A percentile compares a stretch with the other conserved stretches of the same genome.
Conservation (phyloP, 2,329 filamentous ascomycete species). For the Phyllachora maydis region DNA sequence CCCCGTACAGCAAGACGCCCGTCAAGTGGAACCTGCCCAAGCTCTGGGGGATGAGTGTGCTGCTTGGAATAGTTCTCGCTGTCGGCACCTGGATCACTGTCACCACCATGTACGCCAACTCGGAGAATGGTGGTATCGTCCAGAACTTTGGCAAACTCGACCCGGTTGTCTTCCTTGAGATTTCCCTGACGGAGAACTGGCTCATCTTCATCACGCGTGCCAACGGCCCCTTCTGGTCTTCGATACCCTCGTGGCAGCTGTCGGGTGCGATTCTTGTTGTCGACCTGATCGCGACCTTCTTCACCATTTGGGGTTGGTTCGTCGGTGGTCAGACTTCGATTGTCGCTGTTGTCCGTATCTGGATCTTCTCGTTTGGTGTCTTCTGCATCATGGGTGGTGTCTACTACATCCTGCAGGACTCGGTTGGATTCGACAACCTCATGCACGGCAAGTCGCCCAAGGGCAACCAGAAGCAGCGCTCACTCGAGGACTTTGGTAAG, state of each 20-base stretch:
- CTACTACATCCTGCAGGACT: constrained; percentile 69
- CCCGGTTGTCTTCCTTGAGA: constrained; percentile 71
- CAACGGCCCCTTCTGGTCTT: constrained; percentile 84
- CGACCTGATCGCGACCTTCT: constrained; percentile 67
- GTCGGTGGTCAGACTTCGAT: constrained; percentile 49
- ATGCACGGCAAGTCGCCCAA: constrained; percentile 82
- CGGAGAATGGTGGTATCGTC: constrained; percentile 60
- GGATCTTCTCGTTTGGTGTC: constrained; percentile 79
- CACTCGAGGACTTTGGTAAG: constrained; percentile 78
- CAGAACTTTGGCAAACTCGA: constrained; percentile 75
- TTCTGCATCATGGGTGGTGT: constrained; percentile 58
- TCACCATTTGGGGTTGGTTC: constrained; percentile 75
- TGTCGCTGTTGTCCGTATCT: constrained; percentile 71
- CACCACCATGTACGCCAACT: constrained; percentile 58
- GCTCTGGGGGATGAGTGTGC: constrained; percentile 80
- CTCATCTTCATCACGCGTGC: constrained; percentile 91
- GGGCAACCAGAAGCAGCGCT: constrained; percentile 65
- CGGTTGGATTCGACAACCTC: constrained; percentile 67
- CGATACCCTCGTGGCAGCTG: constrained; percentile 72
- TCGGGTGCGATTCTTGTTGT: constrained; percentile 59
- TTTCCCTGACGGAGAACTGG: constrained; percentile 87
- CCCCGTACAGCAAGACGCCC: constrained; percentile 64
- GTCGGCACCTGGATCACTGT: constrained; percentile 76
- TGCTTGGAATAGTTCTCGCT: constrained; percentile 64
- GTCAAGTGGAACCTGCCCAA: constrained; percentile 94